Evolutionary conservation across 257 asterid genomes (phyloP).

Genomic region (Henckelia pumila): DNA sequence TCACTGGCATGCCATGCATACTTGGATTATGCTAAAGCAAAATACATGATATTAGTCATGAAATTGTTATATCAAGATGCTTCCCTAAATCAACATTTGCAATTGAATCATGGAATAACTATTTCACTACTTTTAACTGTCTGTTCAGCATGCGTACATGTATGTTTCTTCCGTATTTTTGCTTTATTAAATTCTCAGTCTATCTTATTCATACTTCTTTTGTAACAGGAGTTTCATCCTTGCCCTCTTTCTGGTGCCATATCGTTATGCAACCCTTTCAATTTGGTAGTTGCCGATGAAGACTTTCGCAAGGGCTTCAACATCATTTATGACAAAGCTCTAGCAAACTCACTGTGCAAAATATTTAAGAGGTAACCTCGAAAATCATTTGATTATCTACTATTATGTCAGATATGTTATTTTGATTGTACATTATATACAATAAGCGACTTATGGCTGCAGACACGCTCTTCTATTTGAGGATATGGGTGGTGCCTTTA

Average conservation of each 20-base stretch:
- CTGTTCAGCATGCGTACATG: neutral
- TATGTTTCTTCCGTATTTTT: constrained; percentile 1
- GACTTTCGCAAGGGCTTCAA: constrained; percentile 95
- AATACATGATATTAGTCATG: neutral
- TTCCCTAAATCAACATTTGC: neutral
- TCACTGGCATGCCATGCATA: neutral
- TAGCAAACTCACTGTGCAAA: constrained; percentile 73
- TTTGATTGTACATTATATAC: constrained; percentile 18
- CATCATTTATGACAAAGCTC: constrained; percentile 84
- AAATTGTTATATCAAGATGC: neutral
- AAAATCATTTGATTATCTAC: constrained; percentile 12
- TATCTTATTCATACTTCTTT: constrained; percentile 25
- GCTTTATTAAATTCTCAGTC: neutral
- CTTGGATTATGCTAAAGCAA: neutral
- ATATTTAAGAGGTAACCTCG: constrained; percentile 63
- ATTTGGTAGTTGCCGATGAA: constrained; percentile 88
- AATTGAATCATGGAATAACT: neutral
- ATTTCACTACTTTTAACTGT: constrained; percentile 2
- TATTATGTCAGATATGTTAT: constrained; percentile 4
- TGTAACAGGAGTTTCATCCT: constrained; percentile 70
- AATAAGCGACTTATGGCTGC: constrained; percentile 24
- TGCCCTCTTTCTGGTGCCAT: constrained; percentile 93
- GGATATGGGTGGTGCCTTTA: constrained; percentile 81
- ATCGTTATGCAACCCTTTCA: constrained; percentile 94
- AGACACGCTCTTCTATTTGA: constrained; percentile 91